Evolutionary conservation across 2,329 filamentous ascomycete species (phyloP).

Genomic region (Epichloe festucae): DNA sequence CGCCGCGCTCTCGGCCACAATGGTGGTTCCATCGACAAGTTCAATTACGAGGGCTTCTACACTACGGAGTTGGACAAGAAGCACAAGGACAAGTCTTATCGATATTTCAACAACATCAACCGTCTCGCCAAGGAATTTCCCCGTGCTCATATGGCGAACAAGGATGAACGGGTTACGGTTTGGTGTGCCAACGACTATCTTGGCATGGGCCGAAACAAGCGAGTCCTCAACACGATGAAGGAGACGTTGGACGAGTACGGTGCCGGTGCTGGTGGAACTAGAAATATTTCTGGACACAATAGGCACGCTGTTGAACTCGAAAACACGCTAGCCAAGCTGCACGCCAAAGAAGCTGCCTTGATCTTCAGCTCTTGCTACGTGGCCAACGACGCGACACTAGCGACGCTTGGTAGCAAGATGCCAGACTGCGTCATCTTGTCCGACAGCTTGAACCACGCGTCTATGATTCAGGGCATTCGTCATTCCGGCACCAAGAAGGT

Average conservation of each 20-base stretch:
- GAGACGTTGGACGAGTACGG: conserved; percentile 89
- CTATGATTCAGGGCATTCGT: conserved; percentile 98
- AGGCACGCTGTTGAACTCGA: conserved; percentile 83
- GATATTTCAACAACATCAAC: conserved; percentile 99
- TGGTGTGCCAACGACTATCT: conserved; percentile 99
- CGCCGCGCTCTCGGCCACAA: conserved; percentile 1
- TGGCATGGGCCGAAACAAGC: conserved; percentile 85
- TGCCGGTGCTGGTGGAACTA: conserved; percentile 84
- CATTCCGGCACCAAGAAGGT: conserved; percentile 95
- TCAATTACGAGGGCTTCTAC: conserved; percentile 90
- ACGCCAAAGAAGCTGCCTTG: conserved; percentile 81
- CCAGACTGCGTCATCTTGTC: conserved; percentile 96
- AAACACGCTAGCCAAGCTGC: conserved; percentile 68
- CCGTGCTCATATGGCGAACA: conserved; percentile 75
- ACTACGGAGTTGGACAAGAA: conserved; percentile 86
- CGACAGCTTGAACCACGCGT: conserved; percentile 93
- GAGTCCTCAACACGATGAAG: conserved; percentile 86
- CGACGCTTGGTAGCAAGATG: conserved; percentile 91
- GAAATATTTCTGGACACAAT: conserved; percentile 98
- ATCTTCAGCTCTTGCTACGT: conserved; percentile 98
- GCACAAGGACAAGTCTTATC: conserved; percentile 98
- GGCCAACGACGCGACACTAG: conserved; percentile 91
- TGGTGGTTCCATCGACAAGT: conserved; percentile 37
- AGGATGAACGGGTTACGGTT: conserved; percentile 80
- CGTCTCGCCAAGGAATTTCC: conserved; percentile 93